Percentiles rank a stretch among this genome's conserved stretches.
phyloP scores from a whole-genome alignment of 768 basidiomycete species.

The Macrolepiota albuminosa region DNA sequence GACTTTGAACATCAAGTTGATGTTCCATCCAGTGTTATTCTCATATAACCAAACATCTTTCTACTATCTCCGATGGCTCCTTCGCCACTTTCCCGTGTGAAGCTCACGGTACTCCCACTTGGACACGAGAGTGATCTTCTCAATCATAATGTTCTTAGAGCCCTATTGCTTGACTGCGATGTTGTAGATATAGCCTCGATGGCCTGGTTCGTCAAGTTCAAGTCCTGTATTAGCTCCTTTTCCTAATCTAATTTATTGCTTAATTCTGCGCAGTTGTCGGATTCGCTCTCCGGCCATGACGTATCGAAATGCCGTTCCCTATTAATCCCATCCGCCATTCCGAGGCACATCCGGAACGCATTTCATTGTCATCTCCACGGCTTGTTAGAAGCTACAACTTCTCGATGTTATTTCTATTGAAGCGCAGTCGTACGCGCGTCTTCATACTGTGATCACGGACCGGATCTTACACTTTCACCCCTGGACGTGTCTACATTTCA shows the following conservation, averaged over 20 bases:
- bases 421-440: neutral
- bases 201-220: neutral
- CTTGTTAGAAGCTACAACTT: neutral
- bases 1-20: neutral
- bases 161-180: neutral
- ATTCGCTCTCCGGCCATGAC: neutral
- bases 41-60: neutral
- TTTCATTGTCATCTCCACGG: neutral
- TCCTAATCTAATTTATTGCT: neutral
- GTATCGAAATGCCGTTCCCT: neutral
- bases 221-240: neutral
- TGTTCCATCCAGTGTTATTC: neutral
- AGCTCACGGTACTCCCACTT: neutral
- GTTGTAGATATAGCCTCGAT: neutral
- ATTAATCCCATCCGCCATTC: neutral
- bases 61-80: too few species aligned
- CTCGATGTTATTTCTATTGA: constrained; percentile 1
- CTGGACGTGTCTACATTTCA: neutral
- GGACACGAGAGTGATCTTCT: neutral
- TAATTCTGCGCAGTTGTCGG: neutral
- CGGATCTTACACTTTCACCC: neutral
- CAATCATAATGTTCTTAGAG: neutral
- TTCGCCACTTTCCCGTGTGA: neutral
- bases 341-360: neutral
- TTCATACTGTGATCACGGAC: neutral